These are phyloP conservation scores for Thalassiosira mediterranea DNA, from an alignment of 352 stramenopile genomes.

Conservation along the genomic window DNA sequence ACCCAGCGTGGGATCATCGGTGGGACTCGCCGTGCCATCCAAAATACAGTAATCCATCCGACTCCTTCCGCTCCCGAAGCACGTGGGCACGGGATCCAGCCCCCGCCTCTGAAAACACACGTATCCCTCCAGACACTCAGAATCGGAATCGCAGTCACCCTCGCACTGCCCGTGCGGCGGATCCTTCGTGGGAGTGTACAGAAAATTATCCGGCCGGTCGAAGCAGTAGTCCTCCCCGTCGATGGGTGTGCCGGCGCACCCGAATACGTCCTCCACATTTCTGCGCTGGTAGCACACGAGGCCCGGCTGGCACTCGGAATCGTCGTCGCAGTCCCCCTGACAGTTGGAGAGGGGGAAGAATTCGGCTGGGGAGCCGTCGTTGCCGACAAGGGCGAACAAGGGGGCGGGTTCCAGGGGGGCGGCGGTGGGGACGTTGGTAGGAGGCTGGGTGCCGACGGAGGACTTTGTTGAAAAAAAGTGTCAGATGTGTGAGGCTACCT, in stretches of 20 bases:
- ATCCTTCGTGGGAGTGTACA: neutral
- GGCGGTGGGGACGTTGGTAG: too few relatives aligned
- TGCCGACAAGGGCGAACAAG: too few relatives aligned
- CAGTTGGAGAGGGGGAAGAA: constrained; percentile 2
- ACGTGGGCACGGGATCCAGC: constrained; percentile 39
- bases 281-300: constrained; percentile 45
- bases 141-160: neutral
- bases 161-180: neutral
- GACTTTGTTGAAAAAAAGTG: too few relatives aligned
- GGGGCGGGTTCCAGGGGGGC: too few relatives aligned
- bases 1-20: too few relatives aligned
- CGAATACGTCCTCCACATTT: constrained; percentile 30
- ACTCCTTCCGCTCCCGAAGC: constrained; percentile 33
- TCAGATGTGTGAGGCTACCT: too few relatives aligned
- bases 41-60: constrained; percentile 50
- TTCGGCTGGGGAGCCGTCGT: neutral
- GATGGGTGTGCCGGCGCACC: constrained; percentile 28
- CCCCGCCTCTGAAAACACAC: constrained; percentile 3
- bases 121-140: neutral
- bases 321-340: constrained; percentile 20
- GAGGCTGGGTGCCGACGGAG: too few relatives aligned
- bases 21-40: too few relatives aligned
- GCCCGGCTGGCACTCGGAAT: constrained; percentile 24
- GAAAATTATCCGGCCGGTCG: constrained; percentile 7
- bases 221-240: constrained; percentile 51